Base-by-base conservation (phyloP, 768 basidiomycete species). In the Hygrophoropsis aurantiaca region DNA sequence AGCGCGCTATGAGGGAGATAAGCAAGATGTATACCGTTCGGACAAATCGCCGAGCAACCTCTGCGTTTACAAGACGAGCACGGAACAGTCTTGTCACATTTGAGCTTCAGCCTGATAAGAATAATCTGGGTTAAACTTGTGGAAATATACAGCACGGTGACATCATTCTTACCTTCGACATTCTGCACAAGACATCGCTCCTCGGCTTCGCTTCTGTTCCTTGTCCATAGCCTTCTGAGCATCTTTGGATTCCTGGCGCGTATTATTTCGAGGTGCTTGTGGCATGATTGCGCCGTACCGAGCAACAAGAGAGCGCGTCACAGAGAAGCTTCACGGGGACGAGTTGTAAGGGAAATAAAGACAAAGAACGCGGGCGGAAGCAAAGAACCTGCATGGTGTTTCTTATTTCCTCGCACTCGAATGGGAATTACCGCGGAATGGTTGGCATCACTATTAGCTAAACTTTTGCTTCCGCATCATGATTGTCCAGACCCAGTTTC, bases 31-130 rank as follows among this genome's bases (percentile, higher is more conserved):
- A 25, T 50, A 61, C 70, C 86, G 55, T 87, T 87, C 3, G 85
- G 86, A 65, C 87, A 90, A 44, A 90, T 89, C 10, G 82, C 82
- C 5, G 82, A 79, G 57, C 87, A 89, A 23, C 87, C 87, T 54
- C 87, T 72, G 34, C 87, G 79, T 59, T 81, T 86, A 62, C 87
- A 84, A 5, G 74, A 77, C 1, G 73, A 68, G 52, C 75, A 76
- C 1, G 73, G 74, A 11, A 75, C 78, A 3, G 78, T 85, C 65
- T 88, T 89, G 66, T 88, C 84, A 63, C 87, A 89, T 63, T 84
- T 85, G 36, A 86, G 61, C 58, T 86, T 85, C 33, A 87, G 71
- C 23, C 84, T 84, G 55, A 16, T 42, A 6, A 15, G 15, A 10
- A 11, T 30, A 36, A n/a, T n/a, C n/a, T n/a, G n/a, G 43, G 42